Percentiles rank a stretch among this genome's conserved stretches.
phyloP scores from a whole-genome alignment of 1,284 basidiomycete genomes.

The Phylloboletellus chloephorus region DNA sequence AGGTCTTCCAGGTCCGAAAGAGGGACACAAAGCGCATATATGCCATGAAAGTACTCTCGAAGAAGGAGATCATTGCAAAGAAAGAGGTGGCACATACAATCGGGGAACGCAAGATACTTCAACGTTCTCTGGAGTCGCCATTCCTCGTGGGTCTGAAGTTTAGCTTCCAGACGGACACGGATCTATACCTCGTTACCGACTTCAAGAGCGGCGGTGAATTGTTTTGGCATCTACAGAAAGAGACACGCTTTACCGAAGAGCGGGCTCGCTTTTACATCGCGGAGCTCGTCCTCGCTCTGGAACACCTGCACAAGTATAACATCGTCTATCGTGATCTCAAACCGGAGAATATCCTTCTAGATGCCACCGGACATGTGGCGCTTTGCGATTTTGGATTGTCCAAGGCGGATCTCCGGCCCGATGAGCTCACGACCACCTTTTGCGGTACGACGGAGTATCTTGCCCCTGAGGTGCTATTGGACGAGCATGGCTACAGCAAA shows the following conservation, averaged over 20 bases:
- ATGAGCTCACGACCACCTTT: constrained; percentile 96
- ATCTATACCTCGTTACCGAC: constrained; percentile 96
- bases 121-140: constrained; percentile 89
- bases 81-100: constrained; percentile 99
- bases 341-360: constrained; percentile 95
- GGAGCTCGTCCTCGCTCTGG: constrained; percentile 88
- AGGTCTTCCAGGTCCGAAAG: constrained; percentile 98
- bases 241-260: constrained; percentile 90
- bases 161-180: constrained; percentile 93
- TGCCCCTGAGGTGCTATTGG: constrained; percentile 96
- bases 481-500: constrained; percentile 98
- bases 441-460: constrained; percentile 97
- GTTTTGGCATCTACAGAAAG: constrained; percentile 96
- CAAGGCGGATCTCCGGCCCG: constrained; percentile 90
- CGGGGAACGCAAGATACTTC: constrained; percentile 97
- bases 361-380: constrained; percentile 95
- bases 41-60: constrained; percentile 99
- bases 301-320: constrained; percentile 95
- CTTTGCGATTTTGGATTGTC: constrained; percentile 97
- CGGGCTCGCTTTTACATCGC: constrained; percentile 94
- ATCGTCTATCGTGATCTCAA: constrained; percentile 98
- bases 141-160: constrained; percentile 99
- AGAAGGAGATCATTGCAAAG: constrained; percentile 98
- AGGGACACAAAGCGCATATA: constrained; percentile 98
- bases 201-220: constrained; percentile 99